Evolutionary conservation across 2,329 filamentous ascomycete species (phyloP).

Genomic region (Calonectria crousiana): DNA sequence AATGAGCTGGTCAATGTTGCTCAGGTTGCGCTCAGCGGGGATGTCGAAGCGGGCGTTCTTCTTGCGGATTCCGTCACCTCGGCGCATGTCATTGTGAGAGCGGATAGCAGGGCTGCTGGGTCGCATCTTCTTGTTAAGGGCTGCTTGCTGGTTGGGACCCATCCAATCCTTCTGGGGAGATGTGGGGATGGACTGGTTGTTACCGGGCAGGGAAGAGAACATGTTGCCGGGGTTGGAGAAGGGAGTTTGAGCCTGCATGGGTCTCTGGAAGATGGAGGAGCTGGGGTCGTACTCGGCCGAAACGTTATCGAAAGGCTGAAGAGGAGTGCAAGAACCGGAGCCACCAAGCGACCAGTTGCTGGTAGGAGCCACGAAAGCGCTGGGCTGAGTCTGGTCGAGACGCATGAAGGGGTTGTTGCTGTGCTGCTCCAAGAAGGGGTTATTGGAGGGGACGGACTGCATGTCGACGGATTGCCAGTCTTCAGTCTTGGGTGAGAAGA

Average conservation of each 20-base stretch:
- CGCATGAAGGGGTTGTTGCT: conserved; percentile 77
- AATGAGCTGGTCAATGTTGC: conserved; percentile 95
- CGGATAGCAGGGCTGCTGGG: conserved; percentile 77
- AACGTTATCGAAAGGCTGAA: conserved; percentile 73
- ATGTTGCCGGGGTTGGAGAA: conserved; percentile 67
- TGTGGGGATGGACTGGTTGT: conserved; percentile 63
- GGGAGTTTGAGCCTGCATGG: conserved; percentile 65
- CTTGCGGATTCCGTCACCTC: conserved; percentile 93
- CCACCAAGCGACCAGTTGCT: conserved; percentile 73
- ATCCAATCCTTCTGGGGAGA: conserved; percentile 72
- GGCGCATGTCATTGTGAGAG: conserved; percentile 80
- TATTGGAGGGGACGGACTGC: conserved; percentile 73
- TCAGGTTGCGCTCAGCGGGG: conserved; percentile 90
- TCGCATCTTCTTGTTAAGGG: conserved; percentile 70
- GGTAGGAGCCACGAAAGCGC: conserved; percentile 53
- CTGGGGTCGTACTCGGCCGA: conserved; percentile 67
- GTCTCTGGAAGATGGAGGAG: conserved; percentile 65
- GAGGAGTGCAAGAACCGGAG: conserved; percentile 80
- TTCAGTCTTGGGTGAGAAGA: conserved; percentile 76
- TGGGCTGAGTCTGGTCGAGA: conserved; percentile 64
- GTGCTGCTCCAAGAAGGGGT: conserved; percentile 70
- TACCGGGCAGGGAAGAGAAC: conserved; percentile 63
- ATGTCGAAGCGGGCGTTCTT: conserved; percentile 99
- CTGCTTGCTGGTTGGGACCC: conserved; percentile 56
- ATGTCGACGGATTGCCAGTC: conserved; percentile 74